Evolutionary conservation across 257 asterid genomes (phyloP).

Genomic region (Plantago major): DNA sequence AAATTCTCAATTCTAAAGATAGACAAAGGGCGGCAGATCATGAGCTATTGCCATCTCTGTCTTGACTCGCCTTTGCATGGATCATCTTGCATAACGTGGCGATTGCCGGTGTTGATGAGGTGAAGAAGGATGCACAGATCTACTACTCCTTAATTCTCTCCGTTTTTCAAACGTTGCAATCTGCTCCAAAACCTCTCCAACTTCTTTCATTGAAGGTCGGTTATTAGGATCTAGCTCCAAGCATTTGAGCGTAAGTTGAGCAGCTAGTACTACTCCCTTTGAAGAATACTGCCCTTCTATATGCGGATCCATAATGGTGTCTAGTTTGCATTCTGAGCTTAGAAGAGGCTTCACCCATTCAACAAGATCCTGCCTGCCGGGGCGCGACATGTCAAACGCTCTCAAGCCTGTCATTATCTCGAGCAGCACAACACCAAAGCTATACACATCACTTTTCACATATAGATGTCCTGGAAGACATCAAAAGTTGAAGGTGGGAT

Average conservation of each 20-base stretch:
- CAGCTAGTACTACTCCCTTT: constrained; percentile 30
- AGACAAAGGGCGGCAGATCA: too few relatives aligned
- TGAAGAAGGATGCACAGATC: too few relatives aligned
- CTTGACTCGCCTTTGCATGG: too few relatives aligned
- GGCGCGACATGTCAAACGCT: constrained; percentile 35
- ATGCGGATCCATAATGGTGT: constrained; percentile 32
- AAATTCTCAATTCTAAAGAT: too few relatives aligned
- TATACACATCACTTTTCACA: constrained; percentile 47
- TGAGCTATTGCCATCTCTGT: too few relatives aligned
- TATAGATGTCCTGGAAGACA: not conserved
- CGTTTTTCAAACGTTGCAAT: constrained; percentile 37
- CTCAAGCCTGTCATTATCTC: constrained; percentile 48
- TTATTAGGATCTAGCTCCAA: constrained; percentile 33
- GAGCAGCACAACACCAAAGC: constrained; percentile 57
- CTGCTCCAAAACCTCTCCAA: constrained; percentile 32
- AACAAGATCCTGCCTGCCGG: constrained; percentile 28
- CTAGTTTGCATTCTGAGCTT: constrained; percentile 26
- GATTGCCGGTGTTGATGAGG: too few relatives aligned
- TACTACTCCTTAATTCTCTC: constrained; percentile 19
- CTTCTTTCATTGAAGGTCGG: constrained; percentile 47
- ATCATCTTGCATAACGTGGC: too few relatives aligned
- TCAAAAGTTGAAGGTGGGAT: too few relatives aligned
- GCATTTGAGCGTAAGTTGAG: constrained; percentile 42
- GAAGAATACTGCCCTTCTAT: constrained; percentile 41
- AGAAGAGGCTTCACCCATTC: constrained; percentile 39